These are phyloP conservation scores for Colletotrichum liaoningense DNA, from an alignment of 2,329 filamentous ascomycete genomes.

Conservation along the genomic window DNA sequence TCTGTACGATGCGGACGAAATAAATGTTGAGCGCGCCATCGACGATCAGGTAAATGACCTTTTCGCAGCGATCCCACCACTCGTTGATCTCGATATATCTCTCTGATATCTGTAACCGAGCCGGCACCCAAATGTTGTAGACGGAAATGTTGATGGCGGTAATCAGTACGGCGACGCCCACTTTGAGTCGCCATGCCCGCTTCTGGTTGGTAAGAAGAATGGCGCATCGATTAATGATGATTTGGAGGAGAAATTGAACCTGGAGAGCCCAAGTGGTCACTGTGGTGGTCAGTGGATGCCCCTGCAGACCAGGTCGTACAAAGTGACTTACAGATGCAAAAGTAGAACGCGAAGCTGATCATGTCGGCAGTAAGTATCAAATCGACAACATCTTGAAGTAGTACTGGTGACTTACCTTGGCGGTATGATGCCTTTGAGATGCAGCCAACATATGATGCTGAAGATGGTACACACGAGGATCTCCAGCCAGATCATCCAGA, in stretches of 20 bases:
- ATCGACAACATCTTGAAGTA: background rate
- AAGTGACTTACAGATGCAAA: slow-evolving; percentile 29
- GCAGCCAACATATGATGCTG: slow-evolving; percentile 47
- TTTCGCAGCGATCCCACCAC: slow-evolving; percentile 65
- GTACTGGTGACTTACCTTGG: slow-evolving; percentile 21
- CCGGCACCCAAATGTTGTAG: slow-evolving; percentile 66
- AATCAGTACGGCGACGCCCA: slow-evolving; percentile 57
- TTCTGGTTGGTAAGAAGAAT: slow-evolving; percentile 55
- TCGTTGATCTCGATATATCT: slow-evolving; percentile 57
- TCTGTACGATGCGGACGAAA: slow-evolving; percentile 51
- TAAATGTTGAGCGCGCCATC: slow-evolving; percentile 61
- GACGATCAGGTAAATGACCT: slow-evolving; percentile 60
- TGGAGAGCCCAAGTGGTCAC: slow-evolving; percentile 52
- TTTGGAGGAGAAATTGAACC: slow-evolving; percentile 63
- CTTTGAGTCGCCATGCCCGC: slow-evolving; percentile 53
- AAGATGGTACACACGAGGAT: slow-evolving; percentile 55
- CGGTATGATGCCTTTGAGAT: slow-evolving; percentile 36
- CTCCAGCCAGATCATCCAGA: slow-evolving; percentile 62
- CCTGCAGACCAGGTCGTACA: background rate
- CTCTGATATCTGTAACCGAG: slow-evolving; percentile 55
- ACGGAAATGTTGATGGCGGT: slow-evolving; percentile 62
- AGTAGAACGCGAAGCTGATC: slow-evolving; percentile 35
- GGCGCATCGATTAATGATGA: slow-evolving; percentile 64
- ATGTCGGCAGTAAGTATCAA: background rate
- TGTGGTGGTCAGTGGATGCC: background rate